Base-by-base conservation (phyloP, 352 stramenopile species). In the Phytophthora hibernalis region DNA sequence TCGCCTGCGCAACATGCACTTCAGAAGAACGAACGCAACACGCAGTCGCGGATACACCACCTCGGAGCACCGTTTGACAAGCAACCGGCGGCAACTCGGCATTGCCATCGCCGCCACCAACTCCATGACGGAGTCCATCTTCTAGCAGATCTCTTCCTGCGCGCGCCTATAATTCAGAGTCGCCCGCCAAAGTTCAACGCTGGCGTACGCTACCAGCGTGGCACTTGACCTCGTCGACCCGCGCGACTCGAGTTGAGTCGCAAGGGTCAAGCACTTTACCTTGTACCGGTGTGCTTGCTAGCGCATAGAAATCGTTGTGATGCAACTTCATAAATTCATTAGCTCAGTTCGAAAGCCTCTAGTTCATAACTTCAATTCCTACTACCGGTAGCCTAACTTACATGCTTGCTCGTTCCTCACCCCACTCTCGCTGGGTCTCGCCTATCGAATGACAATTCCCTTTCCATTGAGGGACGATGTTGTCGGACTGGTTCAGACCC, bases 281-380 rank as follows among this genome's bases (percentile, higher is more conserved):
- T 33, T 33, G 4, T 33, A 13, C 28, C 28, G 28, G 28, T 33
- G 42, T 26, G 40, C 40, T 47, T n/a, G n/a, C n/a, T n/a, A n/a
- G n/a, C n/a, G n/a, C n/a, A n/a, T n/a, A n/a, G n/a, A n/a, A n/a
- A n/a, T n/a, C n/a, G 28, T 42, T 44, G 37, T 22, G 16, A 61
- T 54, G 47, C 54, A 65, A 59, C 10, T 28, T 54, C 30, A 42
- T 70, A 58, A 51, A 38, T 69, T 64, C 38, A 64, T 62, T 68
- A 47, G 40, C 16, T 44, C 37, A 21, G 37, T 16, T 43, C 48
- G 15, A 18, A 33, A 67, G 49, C 59, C 20, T 51, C 37, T 28
- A 6, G n/a, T 61, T 71, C 28, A 67, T 71, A 65, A 62, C 35
- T 68, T 58, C 42, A 72, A 68, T 72, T 59, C 57, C 61, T 45